Evolutionary conservation across 106 monocot species (phyloP).

Genomic region (Gastrodia elata): DNA sequence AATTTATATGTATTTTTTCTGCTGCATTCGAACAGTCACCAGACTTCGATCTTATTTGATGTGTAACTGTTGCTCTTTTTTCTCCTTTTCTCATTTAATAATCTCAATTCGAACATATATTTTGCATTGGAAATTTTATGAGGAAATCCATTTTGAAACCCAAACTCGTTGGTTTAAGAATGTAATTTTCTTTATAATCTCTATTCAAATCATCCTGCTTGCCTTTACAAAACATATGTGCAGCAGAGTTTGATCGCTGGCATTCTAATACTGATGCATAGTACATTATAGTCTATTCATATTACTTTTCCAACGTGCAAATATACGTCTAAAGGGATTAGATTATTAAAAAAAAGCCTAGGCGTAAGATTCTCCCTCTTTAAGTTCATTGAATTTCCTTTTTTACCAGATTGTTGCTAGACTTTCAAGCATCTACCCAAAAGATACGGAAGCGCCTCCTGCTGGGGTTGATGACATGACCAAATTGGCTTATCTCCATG

Average conservation of each 20-base stretch:
- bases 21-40: not conserved
- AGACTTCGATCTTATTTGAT: conserved; percentile 1
- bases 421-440: conserved; percentile 73
- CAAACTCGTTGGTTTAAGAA: not conserved
- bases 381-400: not conserved
- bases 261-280: not conserved
- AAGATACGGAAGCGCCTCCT: conserved; percentile 83
- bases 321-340: too few species aligned
- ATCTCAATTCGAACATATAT: not conserved
- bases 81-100: not conserved
- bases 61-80: not conserved
- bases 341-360: not conserved
- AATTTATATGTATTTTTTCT: not conserved
- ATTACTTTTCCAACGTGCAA: not conserved
- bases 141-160: not conserved
- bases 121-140: not conserved
- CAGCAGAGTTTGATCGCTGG: not conserved
- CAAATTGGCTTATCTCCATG: conserved; percentile 89
- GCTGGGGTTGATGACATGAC: conserved; percentile 98
- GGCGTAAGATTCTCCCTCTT: not conserved
- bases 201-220: not conserved
- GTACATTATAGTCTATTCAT: not conserved
- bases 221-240: not conserved
- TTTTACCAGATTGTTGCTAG: conserved; percentile 44
- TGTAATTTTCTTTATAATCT: not conserved